Conservation (phyloP, 495 filamentous ascomycete species). For the Sabuloglossum arenarium region DNA sequence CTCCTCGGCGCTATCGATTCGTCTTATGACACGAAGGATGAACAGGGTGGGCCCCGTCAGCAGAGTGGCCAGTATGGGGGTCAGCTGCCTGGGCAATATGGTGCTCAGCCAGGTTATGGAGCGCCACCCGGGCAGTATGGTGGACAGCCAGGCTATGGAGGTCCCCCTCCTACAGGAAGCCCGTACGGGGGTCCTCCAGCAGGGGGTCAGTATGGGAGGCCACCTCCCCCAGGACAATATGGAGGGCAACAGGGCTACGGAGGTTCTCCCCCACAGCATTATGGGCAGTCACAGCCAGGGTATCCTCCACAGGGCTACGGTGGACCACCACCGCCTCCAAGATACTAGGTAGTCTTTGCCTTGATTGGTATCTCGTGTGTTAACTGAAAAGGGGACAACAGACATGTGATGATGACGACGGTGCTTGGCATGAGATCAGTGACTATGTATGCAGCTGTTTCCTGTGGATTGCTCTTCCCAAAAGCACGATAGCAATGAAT, state of each 20-base stretch:
- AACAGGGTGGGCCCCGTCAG: constrained; percentile 13
- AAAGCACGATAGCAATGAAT: background rate
- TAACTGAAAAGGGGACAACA: background rate
- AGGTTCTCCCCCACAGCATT: background rate
- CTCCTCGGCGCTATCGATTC: constrained; percentile 50
- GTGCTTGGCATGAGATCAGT: background rate
- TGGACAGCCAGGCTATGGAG: background rate
- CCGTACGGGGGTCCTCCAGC: background rate
- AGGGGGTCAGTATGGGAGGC: background rate
- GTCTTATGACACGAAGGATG: constrained; percentile 45
- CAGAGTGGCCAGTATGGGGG: constrained; percentile 4
- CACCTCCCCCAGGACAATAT: constrained; percentile 3
- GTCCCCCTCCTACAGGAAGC: background rate
- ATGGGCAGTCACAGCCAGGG: background rate
- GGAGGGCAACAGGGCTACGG: constrained; percentile 5
- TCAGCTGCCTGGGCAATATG: constrained; percentile 6
- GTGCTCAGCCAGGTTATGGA: background rate
- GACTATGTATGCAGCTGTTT: background rate
- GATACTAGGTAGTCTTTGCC: background rate
- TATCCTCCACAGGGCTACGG: constrained; percentile 4
- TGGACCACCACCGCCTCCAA: background rate
- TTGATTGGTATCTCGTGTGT: background rate
- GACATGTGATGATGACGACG: background rate
- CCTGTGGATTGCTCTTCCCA: background rate
- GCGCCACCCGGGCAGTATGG: constrained; percentile 8